These are phyloP conservation scores for Saksenaea vasiformis DNA, from an alignment of 371 early-diverging fungal species.

Conservation along the genomic window DNA sequence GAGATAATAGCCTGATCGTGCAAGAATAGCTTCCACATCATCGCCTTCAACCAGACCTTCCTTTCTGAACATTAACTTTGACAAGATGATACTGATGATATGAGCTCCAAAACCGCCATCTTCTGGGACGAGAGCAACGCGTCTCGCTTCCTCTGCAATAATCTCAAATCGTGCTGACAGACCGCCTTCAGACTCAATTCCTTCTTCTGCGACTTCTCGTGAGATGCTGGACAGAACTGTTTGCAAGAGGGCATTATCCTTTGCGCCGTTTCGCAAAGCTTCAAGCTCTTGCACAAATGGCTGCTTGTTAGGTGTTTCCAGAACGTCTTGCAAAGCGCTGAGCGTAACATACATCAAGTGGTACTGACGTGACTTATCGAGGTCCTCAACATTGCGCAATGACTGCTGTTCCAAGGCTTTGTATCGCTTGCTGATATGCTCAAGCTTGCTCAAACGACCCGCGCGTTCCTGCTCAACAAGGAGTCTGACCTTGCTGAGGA, in stretches of 20 bases:
- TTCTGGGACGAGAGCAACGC: slow-evolving; percentile 84
- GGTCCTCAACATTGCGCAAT: slow-evolving; percentile 55
- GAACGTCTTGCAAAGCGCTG: slow-evolving; percentile 50
- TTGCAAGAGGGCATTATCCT: slow-evolving; percentile 54
- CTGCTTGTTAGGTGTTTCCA: slow-evolving; percentile 31
- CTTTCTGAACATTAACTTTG: slow-evolving; percentile 78
- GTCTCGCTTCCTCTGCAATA: slow-evolving; percentile 68
- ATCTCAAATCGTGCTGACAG: slow-evolving; percentile 71
- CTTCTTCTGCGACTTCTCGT: slow-evolving; percentile 53
- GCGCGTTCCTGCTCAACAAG: slow-evolving; percentile 87
- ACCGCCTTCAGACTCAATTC: slow-evolving; percentile 69
- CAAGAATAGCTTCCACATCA: slow-evolving; percentile 83
- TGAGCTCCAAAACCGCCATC: slow-evolving; percentile 83
- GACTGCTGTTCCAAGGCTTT: slow-evolving; percentile 67
- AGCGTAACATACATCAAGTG: slow-evolving; percentile 53
- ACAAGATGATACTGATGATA: slow-evolving; percentile 67
- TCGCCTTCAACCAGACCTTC: slow-evolving; percentile 80
- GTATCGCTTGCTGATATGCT: slow-evolving; percentile 74
- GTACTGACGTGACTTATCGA: slow-evolving; percentile 49
- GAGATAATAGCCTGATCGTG: slow-evolving; percentile 76
- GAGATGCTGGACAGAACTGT: slow-evolving; percentile 64
- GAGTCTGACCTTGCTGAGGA: slow-evolving; percentile 68
- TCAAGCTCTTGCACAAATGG: slow-evolving; percentile 72
- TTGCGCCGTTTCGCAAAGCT: slow-evolving; percentile 54
- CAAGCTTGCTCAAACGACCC: slow-evolving; percentile 82